Evolutionary conservation across 352 stramenopile genomes (phyloP).

Genomic region (Globisporangium spiculum): DNA sequence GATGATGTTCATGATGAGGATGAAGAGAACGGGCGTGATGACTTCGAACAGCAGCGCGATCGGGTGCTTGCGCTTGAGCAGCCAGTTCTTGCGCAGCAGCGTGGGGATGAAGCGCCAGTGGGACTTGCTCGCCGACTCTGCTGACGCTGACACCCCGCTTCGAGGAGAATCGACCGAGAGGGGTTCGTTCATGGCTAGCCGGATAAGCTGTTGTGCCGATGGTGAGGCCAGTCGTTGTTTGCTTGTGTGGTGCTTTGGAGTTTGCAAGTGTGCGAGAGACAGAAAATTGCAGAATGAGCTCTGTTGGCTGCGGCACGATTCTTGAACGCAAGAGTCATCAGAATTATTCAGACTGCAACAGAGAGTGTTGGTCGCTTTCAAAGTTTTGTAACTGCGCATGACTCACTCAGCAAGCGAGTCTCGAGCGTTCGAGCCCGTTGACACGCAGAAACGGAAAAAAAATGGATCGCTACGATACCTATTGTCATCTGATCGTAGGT

Average conservation of each 20-base stretch:
- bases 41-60: slow-evolving; percentile 54
- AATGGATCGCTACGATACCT: too few relatives aligned
- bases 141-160: background rate
- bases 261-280: background rate
- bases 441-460: too few relatives aligned
- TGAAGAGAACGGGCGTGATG: slow-evolving; percentile 54
- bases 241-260: background rate
- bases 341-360: background rate
- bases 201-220: background rate
- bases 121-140: slow-evolving; percentile 11
- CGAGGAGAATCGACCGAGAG: slow-evolving; percentile 13
- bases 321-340: background rate
- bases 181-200: slow-evolving; percentile 2
- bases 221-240: background rate
- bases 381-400: background rate
- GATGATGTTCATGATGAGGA: slow-evolving; percentile 55
- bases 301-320: background rate
- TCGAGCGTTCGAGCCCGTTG: too few relatives aligned
- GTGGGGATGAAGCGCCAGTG: slow-evolving; percentile 46
- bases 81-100: slow-evolving; percentile 75
- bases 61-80: slow-evolving; percentile 69
- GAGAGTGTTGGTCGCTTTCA: background rate
- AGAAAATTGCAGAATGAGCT: background rate
- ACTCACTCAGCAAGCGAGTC: too few relatives aligned
- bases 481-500: too few relatives aligned